A percentile compares a stretch with the other conserved stretches of the same genome.
phyloP scores from a whole-genome alignment of 2,329 filamentous ascomycete species.

The Paracamarosporium sp. region DNA sequence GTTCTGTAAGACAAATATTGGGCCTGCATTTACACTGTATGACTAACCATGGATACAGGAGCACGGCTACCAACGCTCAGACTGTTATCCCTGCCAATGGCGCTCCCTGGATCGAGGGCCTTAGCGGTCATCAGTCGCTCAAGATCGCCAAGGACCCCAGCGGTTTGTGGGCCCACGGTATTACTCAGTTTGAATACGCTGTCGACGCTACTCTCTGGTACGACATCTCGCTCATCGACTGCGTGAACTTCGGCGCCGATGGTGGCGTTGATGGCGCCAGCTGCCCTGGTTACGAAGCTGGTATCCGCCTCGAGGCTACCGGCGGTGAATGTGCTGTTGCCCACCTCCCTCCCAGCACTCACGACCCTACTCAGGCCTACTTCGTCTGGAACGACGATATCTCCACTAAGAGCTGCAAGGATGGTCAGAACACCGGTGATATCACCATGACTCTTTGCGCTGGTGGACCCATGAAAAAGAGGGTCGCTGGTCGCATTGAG shows the following conservation, averaged over 20 bases:
- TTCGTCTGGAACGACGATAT: constrained; percentile 12
- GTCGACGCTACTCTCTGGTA: constrained; percentile 19
- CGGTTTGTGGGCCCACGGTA: constrained; percentile 8
- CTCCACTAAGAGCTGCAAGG: constrained; percentile 12
- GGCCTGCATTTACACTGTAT: too few relatives aligned
- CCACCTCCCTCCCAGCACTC: constrained; percentile 3
- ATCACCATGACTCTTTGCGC: constrained; percentile 13
- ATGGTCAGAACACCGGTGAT: constrained; percentile 9
- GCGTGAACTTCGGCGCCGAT: constrained; percentile 8
- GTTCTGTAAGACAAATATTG: constrained; percentile 4
- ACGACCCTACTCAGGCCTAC: constrained; percentile 13
- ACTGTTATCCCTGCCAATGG: constrained; percentile 3
- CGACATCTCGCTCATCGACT: constrained; percentile 22
- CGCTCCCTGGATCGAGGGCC: constrained; percentile 3
- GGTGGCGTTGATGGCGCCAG: constrained; percentile 7
- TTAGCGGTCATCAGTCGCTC: constrained; percentile 9
- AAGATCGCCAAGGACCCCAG: constrained; percentile 14
- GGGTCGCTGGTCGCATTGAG: constrained; percentile 10
- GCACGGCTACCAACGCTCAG: constrained; percentile 6
- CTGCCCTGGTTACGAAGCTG: constrained; percentile 17
- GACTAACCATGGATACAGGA: not conserved
- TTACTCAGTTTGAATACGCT: constrained; percentile 23
- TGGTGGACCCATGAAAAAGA: constrained; percentile 8
- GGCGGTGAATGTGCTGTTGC: constrained; percentile 8
- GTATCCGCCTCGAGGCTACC: constrained; percentile 9